phyloP scores from a whole-genome alignment of 2,329 filamentous ascomycete species.

The Fusarium multiceps region DNA sequence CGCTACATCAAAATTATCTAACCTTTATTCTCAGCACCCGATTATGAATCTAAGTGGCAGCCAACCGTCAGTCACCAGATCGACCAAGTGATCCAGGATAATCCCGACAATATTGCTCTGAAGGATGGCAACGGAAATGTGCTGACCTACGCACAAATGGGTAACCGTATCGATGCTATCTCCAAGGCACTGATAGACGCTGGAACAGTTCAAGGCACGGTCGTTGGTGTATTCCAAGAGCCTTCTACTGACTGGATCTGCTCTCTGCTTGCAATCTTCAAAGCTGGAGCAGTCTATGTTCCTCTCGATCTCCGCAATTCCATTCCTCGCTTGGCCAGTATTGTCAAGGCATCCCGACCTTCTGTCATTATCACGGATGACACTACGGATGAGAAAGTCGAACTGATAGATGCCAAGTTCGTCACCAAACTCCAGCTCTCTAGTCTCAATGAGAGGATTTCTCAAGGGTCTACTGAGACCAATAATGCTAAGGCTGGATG shows the following conservation, averaged over 20 bases:
- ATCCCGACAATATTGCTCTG: not conserved
- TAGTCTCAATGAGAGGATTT: too few species aligned
- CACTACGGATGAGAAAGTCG: not conserved
- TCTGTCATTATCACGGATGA: not conserved
- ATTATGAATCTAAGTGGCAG: not conserved
- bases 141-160: not conserved
- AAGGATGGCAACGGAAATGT: not conserved
- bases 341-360: not conserved
- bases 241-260: not conserved
- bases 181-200: not conserved
- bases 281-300: not conserved
- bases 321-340: not conserved
- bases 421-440: not conserved
- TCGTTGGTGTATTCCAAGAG: not conserved
- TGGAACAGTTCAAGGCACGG: not conserved
- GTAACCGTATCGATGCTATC: not conserved
- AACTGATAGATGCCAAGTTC: not conserved
- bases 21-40: not conserved
- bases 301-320: not conserved
- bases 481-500: not conserved
- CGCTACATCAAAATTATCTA: not conserved
- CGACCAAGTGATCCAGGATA: not conserved
- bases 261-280: not conserved
- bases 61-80: not conserved
- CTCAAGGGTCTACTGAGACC: not conserved